phyloP scores from a whole-genome alignment of 441 rosid species.

The Aquilaria agallochum region DNA sequence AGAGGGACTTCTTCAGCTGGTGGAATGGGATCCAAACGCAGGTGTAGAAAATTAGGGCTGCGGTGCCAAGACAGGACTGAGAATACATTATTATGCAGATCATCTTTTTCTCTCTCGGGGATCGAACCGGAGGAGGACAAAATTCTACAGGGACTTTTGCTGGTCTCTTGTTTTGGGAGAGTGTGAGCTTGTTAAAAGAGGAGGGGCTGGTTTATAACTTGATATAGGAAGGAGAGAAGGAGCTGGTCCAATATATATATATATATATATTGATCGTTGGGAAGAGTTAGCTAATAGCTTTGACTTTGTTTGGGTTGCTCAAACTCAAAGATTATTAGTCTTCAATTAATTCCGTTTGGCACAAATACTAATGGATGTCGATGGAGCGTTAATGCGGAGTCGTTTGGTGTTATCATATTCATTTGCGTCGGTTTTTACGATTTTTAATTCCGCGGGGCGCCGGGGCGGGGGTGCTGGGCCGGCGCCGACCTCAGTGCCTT shows the following conservation, averaged over 20 bases:
- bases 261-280: no score
- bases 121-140: background rate
- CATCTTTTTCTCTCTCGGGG: conserved; percentile 21
- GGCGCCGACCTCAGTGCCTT: conserved; percentile 48
- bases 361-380: no score
- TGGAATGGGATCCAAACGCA: conserved; percentile 43
- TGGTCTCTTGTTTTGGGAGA: no score
- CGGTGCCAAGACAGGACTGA: conserved; percentile 38
- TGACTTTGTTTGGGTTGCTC: no score
- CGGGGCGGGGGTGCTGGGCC: conserved; percentile 26
- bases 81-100: conserved; percentile 34
- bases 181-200: no score
- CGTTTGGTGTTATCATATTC: conserved; percentile 2
- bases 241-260: no score
- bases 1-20: conserved; percentile 22
- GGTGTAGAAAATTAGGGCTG: conserved; percentile 46
- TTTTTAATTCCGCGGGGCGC: conserved; percentile 20
- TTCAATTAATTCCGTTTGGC: no score
- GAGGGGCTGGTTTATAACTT: no score
- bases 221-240: no score
- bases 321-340: no score
- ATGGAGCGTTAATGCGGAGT: background rate
- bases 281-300: no score
- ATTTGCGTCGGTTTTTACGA: conserved; percentile 13
- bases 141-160: background rate